A percentile compares a stretch with the other conserved stretches of the same genome.
Evolutionary conservation across 2,329 filamentous ascomycete genomes (phyloP).

Genomic region (Sordariomycetes sp.): DNA sequence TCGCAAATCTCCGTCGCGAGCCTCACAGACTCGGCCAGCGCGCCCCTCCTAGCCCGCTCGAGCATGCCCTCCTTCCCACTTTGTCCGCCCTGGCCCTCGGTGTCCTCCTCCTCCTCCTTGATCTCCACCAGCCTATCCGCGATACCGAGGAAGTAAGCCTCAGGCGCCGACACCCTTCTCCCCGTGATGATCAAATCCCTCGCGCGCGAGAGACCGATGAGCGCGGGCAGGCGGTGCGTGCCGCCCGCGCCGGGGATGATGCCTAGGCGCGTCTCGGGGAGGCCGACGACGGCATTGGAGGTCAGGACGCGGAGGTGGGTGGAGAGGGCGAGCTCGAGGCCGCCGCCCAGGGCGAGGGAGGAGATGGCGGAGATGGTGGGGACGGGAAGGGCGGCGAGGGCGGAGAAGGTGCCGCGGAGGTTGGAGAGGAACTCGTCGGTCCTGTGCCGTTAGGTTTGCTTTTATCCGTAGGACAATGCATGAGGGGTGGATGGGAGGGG

Average conservation of each 20-base stretch:
- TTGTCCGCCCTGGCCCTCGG: too few species aligned
- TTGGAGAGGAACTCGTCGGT: conserved; percentile 65
- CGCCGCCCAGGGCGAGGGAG: conserved; percentile 79
- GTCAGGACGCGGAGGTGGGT: conserved; percentile 82
- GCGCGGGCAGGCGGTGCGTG: conserved; percentile 69
- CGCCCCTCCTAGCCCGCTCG: conserved; percentile 48
- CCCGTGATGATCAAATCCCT: conserved; percentile 85
- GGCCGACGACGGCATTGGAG: conserved; percentile 62
- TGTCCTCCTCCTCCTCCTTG: conserved; percentile 34
- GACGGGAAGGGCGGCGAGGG: conserved; percentile 63
- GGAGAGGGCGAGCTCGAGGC: conserved; percentile 81
- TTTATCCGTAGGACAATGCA: neutral
- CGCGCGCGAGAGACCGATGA: conserved; percentile 73
- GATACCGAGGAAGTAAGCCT: conserved; percentile 85
- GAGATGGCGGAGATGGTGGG: conserved; percentile 84
- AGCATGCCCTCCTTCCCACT: conserved; percentile 29
- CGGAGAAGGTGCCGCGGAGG: conserved; percentile 63
- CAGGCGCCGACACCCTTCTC: conserved; percentile 65
- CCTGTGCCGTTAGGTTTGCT: conserved; percentile 26
- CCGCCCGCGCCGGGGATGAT: conserved; percentile 94
- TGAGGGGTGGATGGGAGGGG: conserved; percentile 6
- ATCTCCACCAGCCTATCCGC: conserved; percentile 85
- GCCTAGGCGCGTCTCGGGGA: conserved; percentile 84
- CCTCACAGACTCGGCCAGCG: conserved; percentile 62
- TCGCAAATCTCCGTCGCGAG: conserved; percentile 79